phyloP scores from a whole-genome alignment of 2,329 filamentous ascomycete genomes.

The Colletotrichum endophyticum region DNA sequence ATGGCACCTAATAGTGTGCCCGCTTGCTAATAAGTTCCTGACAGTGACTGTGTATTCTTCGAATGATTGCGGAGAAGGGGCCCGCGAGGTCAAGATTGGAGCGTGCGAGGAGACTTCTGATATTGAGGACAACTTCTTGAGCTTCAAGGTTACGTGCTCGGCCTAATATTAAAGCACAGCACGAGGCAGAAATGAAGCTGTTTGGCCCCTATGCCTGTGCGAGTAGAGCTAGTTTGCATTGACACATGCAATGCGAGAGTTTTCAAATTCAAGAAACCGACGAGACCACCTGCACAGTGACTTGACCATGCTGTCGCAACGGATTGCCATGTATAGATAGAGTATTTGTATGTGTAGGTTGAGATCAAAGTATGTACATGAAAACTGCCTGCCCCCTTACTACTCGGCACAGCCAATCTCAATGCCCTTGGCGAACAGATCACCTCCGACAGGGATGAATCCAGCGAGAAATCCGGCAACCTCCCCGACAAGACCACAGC shows the following conservation, averaged over 20 bases:
- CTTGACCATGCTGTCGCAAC: neutral
- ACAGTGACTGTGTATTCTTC: neutral
- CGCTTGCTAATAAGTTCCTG: neutral
- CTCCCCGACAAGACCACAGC: slow-evolving; percentile 10
- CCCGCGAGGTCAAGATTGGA: neutral
- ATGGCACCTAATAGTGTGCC: neutral
- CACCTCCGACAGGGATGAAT: slow-evolving; percentile 10
- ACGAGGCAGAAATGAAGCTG: neutral
- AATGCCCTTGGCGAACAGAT: slow-evolving; percentile 13
- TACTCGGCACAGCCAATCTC: slow-evolving; percentile 8
- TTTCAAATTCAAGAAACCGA: neutral
- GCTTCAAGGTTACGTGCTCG: neutral
- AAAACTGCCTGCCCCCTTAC: neutral
- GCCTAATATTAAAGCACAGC: neutral
- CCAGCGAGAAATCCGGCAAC: slow-evolving; percentile 12
- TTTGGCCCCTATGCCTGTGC: neutral
- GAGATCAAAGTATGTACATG: neutral
- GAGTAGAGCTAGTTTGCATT: neutral
- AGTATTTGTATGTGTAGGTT: neutral
- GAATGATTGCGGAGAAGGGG: neutral
- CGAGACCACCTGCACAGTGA: neutral
- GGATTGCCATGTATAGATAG: neutral
- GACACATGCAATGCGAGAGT: neutral
- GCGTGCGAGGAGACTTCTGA: neutral
- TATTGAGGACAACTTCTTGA: neutral